Base-by-base conservation (phyloP, 805 yeast genomes). In the Candida qinlingensis region DNA sequence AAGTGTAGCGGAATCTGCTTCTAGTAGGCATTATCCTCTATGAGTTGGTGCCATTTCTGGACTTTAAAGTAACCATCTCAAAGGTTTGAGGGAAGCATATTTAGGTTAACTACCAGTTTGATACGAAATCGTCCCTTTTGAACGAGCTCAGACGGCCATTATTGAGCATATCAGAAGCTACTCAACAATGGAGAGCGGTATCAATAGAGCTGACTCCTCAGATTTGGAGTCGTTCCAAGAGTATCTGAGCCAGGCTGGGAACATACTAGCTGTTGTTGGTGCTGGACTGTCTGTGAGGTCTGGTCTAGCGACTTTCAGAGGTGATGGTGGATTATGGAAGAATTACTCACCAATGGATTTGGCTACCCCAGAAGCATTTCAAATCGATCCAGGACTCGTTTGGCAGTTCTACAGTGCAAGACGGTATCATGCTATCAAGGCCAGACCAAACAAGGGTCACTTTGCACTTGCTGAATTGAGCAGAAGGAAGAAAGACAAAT, bases 321-420 rank as follows among this genome's bases (percentile, higher is more conserved):
- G 88, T 7, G 65, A 82, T 0, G 81, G 82, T 44, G 92, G 94
- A 0, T 68, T 83, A 30, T 89, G 96, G 96, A 74, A 79, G 51
- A 80, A 80, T 52, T 85, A 79, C 67, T 84, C 84, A 45, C 81
- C 90, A 56, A 82, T 87, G 41, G 96, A 89, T 59, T 70, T 90
- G 40, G 96, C 96, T 7, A 89, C 96, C 0, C 96, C 96, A 0
- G 96, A 89, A 60, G 96, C 96, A 5, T 89, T 90, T 63, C 77
- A 81, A 50, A 71, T 72, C 19, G 91, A 89, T 61, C 96, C 97
- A 0, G 87, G 87, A 0, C 70, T 88, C 8, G 96, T 90, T 7
- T 89, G 97, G 97, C 92, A 87, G 61, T 89, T 86, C 58, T 89
- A 90, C 64, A 73, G 88, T 5, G 79, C 80, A 63, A 68, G 95